These are phyloP conservation scores for Clavaria fumosa DNA, from an alignment of 768 basidiomycete genomes.

Conservation along the genomic window DNA sequence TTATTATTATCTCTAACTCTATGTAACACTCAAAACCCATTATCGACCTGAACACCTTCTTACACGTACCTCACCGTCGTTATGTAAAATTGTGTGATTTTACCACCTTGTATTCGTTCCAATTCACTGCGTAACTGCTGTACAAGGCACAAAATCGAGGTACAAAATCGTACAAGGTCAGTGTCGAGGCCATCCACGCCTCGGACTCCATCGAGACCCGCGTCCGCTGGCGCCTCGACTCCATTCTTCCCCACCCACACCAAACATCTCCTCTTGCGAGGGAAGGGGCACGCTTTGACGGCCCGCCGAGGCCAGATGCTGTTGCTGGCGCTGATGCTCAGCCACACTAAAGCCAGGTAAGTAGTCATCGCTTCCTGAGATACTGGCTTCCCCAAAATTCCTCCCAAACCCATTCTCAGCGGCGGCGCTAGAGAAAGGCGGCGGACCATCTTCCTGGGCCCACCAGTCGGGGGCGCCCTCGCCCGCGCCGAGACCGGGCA, in stretches of 20 bases:
- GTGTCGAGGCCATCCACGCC: slow-evolving; percentile 11
- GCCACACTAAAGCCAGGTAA: slow-evolving; percentile 48
- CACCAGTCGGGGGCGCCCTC: slow-evolving; percentile 27
- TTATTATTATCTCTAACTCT: too few species aligned
- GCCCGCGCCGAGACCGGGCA: slow-evolving; percentile 55
- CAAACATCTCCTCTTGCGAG: slow-evolving; percentile 13
- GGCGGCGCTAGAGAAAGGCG: slow-evolving; percentile 9
- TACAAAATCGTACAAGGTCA: slow-evolving; percentile 8
- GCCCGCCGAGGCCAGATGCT: slow-evolving; percentile 12
- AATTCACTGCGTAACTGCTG: too few species aligned
- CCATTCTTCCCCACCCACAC: slow-evolving; percentile 17
- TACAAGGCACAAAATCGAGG: too few species aligned
- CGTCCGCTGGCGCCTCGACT: slow-evolving; percentile 18
- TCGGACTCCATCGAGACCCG: slow-evolving; percentile 18
- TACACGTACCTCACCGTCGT: too few species aligned
- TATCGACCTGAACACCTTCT: too few species aligned
- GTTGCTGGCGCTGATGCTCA: slow-evolving; percentile 10
- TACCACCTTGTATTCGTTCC: too few species aligned
- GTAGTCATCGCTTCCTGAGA: slow-evolving; percentile 33
- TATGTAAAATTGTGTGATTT: too few species aligned
- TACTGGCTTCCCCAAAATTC: slow-evolving; percentile 15
- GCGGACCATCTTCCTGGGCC: slow-evolving; percentile 31
- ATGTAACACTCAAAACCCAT: too few species aligned
- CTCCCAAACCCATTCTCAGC: slow-evolving; percentile 11
- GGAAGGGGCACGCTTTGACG: slow-evolving; percentile 20